These are phyloP conservation scores for Plasmodium knowlesi DNA, from an alignment of 169 alveolate genomes.

Conservation along the genomic window DNA sequence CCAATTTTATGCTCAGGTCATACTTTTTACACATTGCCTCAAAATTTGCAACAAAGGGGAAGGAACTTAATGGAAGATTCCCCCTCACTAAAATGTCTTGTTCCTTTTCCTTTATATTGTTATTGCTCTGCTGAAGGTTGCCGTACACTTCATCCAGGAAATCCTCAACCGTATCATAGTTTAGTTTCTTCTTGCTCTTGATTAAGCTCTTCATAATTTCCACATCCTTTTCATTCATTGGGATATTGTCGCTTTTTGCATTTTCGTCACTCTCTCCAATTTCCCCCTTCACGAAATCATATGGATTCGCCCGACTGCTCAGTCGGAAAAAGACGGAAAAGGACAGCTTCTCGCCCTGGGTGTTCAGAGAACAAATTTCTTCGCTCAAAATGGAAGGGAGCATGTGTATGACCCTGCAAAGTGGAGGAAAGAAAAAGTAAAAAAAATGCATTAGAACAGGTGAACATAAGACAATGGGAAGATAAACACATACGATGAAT, in stretches of 20 bases:
- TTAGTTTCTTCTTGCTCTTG: slow-evolving; percentile 22
- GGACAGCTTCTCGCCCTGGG: slow-evolving; percentile 87
- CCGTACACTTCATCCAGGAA: slow-evolving; percentile 37
- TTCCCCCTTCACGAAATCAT: background rate
- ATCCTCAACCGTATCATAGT: slow-evolving; percentile 48
- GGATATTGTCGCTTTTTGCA: background rate
- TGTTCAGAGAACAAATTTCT: slow-evolving; percentile 89
- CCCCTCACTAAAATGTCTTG: slow-evolving; percentile 38
- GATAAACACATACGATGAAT: background rate
- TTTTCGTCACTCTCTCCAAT: background rate
- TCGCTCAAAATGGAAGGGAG: slow-evolving; percentile 91
- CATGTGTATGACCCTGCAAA: slow-evolving; percentile 83
- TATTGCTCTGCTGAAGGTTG: background rate
- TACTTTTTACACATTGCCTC: slow-evolving; percentile 12
- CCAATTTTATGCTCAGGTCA: slow-evolving; percentile 16
- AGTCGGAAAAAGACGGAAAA: slow-evolving; percentile 87
- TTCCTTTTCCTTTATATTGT: background rate
- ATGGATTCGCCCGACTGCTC: slow-evolving; percentile 29
- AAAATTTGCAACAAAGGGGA: slow-evolving; percentile 12
- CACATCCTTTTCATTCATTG: background rate
- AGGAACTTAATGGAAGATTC: background rate
- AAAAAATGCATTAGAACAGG: background rate
- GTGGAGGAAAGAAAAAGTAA: background rate
- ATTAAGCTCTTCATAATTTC: slow-evolving; percentile 27
- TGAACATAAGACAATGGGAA: background rate